These are phyloP conservation scores for Phallus indusiatus DNA, from an alignment of 768 basidiomycete species.

Conservation along the genomic window DNA sequence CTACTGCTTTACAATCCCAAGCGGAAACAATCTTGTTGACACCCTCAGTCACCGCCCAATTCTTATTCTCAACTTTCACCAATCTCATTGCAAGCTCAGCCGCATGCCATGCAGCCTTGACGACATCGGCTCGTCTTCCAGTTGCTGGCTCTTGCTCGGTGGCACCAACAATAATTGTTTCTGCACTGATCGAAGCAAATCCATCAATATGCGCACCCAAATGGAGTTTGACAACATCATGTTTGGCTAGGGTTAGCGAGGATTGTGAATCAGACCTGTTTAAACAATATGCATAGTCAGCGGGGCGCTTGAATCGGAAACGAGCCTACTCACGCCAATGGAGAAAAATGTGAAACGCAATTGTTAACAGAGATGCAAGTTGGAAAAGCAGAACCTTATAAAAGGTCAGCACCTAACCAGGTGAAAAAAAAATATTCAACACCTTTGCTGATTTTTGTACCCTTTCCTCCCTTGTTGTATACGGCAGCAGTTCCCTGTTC, in stretches of 20 bases:
- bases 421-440: slow-evolving; percentile 19
- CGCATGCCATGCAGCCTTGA: slow-evolving; percentile 90
- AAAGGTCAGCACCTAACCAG: neutral
- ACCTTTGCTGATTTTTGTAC: slow-evolving; percentile 85
- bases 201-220: slow-evolving; percentile 98
- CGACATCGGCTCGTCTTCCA: slow-evolving; percentile 79
- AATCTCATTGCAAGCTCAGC: slow-evolving; percentile 88
- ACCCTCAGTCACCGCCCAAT: slow-evolving; percentile 88
- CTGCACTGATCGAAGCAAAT: slow-evolving; percentile 86
- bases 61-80: slow-evolving; percentile 87
- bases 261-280: slow-evolving; percentile 67
- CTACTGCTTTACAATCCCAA: slow-evolving; percentile 87
- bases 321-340: slow-evolving; percentile 61
- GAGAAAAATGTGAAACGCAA: slow-evolving; percentile 91
- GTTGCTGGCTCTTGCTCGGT: slow-evolving; percentile 65
- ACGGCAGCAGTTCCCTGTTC: slow-evolving; percentile 76
- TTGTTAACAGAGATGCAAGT: slow-evolving; percentile 94
- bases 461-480: slow-evolving; percentile 87
- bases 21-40: slow-evolving; percentile 62
- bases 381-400: slow-evolving; percentile 83
- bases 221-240: slow-evolving; percentile 93
- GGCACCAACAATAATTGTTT: slow-evolving; percentile 86
- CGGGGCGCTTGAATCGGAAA: slow-evolving; percentile 1
- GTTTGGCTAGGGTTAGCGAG: slow-evolving; percentile 58
- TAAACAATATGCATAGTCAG: slow-evolving; percentile 9